phyloP scores from a whole-genome alignment of 352 stramenopile species.

The Thalassiosira ordinaria region DNA sequence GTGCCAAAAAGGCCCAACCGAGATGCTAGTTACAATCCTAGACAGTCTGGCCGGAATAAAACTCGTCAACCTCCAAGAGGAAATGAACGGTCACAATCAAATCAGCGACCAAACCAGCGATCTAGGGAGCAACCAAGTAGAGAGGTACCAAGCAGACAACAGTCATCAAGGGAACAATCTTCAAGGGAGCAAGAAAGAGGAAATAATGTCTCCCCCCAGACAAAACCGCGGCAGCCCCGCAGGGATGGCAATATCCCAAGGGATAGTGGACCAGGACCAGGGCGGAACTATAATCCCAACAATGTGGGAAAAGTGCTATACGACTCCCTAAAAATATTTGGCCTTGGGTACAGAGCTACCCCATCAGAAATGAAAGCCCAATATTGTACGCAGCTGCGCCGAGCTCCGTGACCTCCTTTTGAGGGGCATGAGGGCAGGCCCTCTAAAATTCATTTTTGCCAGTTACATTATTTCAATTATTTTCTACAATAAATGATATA shows the following conservation, averaged over 20 bases:
- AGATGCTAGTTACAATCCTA: background rate
- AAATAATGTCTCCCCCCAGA: too few relatives aligned
- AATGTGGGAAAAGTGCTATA: background rate
- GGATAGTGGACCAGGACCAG: background rate
- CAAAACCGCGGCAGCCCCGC: too few relatives aligned
- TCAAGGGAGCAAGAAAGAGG: too few relatives aligned
- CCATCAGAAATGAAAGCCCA: too few relatives aligned
- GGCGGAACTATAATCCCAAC: background rate
- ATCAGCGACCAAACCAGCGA: too few relatives aligned
- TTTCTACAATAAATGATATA: constrained; percentile 93
- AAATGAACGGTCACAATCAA: too few relatives aligned
- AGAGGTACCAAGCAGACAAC: background rate
- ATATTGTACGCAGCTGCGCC: too few relatives aligned
- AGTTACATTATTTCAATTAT: too few relatives aligned
- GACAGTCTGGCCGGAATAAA: background rate
- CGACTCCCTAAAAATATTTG: background rate
- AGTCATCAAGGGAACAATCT: background rate
- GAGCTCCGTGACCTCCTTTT: too few relatives aligned
- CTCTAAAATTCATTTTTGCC: too few relatives aligned
- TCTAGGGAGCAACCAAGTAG: background rate
- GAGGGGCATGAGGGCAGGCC: too few relatives aligned
- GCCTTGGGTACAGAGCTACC: background rate
- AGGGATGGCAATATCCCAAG: background rate
- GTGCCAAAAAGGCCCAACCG: background rate
- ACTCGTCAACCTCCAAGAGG: too few relatives aligned